phyloP scores from a whole-genome alignment of 495 filamentous ascomycete species.

The Penicillium verhagenii region DNA sequence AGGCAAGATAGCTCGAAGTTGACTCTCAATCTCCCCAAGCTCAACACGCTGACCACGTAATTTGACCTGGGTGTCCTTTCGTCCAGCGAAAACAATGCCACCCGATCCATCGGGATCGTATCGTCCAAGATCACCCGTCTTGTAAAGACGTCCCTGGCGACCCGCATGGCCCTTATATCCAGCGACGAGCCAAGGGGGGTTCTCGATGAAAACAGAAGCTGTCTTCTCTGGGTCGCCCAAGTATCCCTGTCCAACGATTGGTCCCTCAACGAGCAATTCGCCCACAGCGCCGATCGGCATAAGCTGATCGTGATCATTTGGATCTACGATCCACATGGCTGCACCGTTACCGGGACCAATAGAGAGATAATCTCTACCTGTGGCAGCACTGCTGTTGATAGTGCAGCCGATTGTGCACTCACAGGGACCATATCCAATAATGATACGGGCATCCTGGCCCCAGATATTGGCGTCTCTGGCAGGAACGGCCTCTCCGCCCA shows the following conservation, averaged over 20 bases:
- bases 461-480: slow-evolving; percentile 39
- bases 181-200: slow-evolving; percentile 46
- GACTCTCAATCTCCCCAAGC: slow-evolving; percentile 53
- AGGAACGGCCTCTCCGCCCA: slow-evolving; percentile 52
- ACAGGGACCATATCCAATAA: slow-evolving; percentile 53
- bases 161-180: slow-evolving; percentile 38
- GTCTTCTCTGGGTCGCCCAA: slow-evolving; percentile 49
- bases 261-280: slow-evolving; percentile 56
- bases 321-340: slow-evolving; percentile 49
- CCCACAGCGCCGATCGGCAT: slow-evolving; percentile 52
- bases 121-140: slow-evolving; percentile 52
- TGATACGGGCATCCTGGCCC: slow-evolving; percentile 39
- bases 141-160: slow-evolving; percentile 41
- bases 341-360: slow-evolving; percentile 41
- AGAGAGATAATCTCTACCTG: slow-evolving; percentile 36
- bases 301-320: slow-evolving; percentile 42
- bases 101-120: slow-evolving; percentile 53
- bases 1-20: slow-evolving; percentile 31
- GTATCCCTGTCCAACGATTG: slow-evolving; percentile 52
- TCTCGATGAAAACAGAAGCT: slow-evolving; percentile 43
- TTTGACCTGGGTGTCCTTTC: slow-evolving; percentile 64
- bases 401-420: slow-evolving; percentile 51
- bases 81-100: slow-evolving; percentile 55
- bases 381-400: slow-evolving; percentile 42
- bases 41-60: slow-evolving; percentile 62